Percentiles rank a stretch among this genome's conserved stretches.
Evolutionary conservation across 306 rosid genomes (phyloP).

Genomic region (Canavalia gladiata): DNA sequence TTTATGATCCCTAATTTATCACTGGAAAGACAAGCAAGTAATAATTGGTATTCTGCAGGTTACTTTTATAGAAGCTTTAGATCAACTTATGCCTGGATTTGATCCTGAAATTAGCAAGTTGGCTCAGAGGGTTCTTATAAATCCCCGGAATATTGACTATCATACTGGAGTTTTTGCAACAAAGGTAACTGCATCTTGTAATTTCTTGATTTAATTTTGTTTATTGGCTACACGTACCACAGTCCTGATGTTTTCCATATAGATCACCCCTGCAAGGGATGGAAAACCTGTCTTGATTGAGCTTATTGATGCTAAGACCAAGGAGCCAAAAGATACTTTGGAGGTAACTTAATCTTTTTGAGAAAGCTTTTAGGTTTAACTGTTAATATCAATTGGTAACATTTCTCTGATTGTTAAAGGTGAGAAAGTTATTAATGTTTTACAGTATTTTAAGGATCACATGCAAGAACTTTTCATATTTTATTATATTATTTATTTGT

Average conservation of each 20-base stretch:
- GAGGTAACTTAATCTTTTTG: slow-evolving; percentile 68
- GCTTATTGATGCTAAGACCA: slow-evolving; percentile 96
- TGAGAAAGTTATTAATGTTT: neutral
- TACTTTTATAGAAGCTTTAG: slow-evolving; percentile 95
- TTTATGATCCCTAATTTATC: slow-evolving; percentile 23
- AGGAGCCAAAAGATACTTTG: slow-evolving; percentile 87
- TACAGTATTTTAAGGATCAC: no score
- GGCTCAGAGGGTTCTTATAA: slow-evolving; percentile 95
- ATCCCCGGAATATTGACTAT: slow-evolving; percentile 91
- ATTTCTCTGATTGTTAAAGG: neutral
- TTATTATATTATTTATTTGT: no score
- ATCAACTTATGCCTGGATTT: slow-evolving; percentile 99
- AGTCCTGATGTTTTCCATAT: slow-evolving; percentile 45
- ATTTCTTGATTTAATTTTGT: slow-evolving; percentile 40
- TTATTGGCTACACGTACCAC: slow-evolving; percentile 19
- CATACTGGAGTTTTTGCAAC: slow-evolving; percentile 96
- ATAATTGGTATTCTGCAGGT: slow-evolving; percentile 67
- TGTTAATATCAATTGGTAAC: slow-evolving; percentile 6
- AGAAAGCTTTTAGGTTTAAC: slow-evolving; percentile 6
- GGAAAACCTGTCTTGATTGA: slow-evolving; percentile 94
- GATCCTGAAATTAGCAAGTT: slow-evolving; percentile 99
- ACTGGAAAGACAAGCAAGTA: slow-evolving; percentile 30
- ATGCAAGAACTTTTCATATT: no score
- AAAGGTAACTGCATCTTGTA: slow-evolving; percentile 69
- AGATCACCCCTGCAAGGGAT: slow-evolving; percentile 99